Base-by-base conservation (phyloP, 768 basidiomycete genomes). In the Mycena rosella region DNA sequence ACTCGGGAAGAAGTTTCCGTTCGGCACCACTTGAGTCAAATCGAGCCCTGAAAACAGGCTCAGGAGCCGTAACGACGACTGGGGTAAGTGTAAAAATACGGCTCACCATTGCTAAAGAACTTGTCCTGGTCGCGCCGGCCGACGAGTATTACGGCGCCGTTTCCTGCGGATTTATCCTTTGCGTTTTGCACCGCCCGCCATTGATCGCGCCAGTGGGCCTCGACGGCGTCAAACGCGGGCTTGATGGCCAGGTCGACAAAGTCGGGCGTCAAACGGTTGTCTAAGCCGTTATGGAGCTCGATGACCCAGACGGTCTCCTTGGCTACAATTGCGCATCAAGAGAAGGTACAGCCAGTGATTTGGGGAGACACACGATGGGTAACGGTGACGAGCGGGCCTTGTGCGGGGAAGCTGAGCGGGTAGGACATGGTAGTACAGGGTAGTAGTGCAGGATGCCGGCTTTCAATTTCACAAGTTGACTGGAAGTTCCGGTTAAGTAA, bases 21-120 rank as follows among this genome's bases (percentile, higher is more conserved):
- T 84, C 32, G 74, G 42, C 20, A 3, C 7, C 20, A 44, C 42
- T 44, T 44, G 32, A 13, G 32, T 34, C 13, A 44, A 44, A n/a
- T 44, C 42, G 5, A 44, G 42, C 2, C 42, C 42, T 44, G 11
- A 4, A 44, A 9, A 44, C n/a, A 20, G n/a, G 7, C 6, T 44
- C n/a, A 44, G 3, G 4, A 44, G 6, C 26, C 24, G 42, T 47
- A n/a, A n/a, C n/a, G 48, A 29, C 61, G 53, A 15, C 56, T 61
- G 32, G 56, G 27, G 56, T 44, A 24, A 42, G 67, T 32, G 13
- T 17, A 24, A 54, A 51, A 42, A 24, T 30, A 20, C 7, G 29
- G 66, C 81, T 30, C 63, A 87, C 93, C 94, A 71, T 94, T 95
- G 79, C 91, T 93, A 78, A 96, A 96, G 83, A 94, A 96, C 78